phyloP scores from a whole-genome alignment of 495 filamentous ascomycete genomes.

The Melanomma pulvis-pyrius region DNA sequence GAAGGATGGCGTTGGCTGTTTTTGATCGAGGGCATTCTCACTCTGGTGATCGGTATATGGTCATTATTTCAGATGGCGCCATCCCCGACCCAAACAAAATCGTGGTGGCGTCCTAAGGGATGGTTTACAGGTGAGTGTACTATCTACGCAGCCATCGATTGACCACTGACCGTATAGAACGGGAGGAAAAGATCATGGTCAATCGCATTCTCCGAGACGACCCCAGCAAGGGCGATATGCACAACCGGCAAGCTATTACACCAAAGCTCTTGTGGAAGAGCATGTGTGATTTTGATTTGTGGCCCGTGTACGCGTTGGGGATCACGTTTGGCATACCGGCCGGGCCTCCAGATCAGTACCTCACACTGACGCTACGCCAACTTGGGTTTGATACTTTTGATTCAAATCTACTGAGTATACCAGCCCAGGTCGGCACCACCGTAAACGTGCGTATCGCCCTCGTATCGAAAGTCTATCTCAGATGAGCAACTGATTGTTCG shows the following conservation, averaged over 20 bases:
- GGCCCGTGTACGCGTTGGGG: conserved; percentile 65
- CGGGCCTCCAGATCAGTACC: conserved; percentile 56
- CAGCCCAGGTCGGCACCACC: conserved; percentile 32
- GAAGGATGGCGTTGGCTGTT: conserved; percentile 51
- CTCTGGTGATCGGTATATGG: conserved; percentile 33
- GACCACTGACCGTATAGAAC: too few relatives aligned
- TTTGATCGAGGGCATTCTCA: conserved; percentile 28
- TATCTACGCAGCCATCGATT: too few relatives aligned
- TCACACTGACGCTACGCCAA: conserved; percentile 61
- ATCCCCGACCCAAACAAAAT: conserved; percentile 69
- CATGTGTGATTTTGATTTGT: conserved; percentile 68
- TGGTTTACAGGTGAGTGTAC: conserved; percentile 77
- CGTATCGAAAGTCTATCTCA: neutral
- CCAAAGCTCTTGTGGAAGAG: conserved; percentile 58
- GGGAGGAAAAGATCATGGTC: conserved; percentile 43
- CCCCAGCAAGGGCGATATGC: conserved; percentile 65
- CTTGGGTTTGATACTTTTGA: conserved; percentile 67
- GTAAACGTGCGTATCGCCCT: neutral
- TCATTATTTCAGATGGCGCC: conserved; percentile 61
- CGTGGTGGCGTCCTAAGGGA: conserved; percentile 68
- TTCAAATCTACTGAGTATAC: conserved; percentile 69
- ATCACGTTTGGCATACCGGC: conserved; percentile 58
- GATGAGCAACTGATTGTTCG: neutral
- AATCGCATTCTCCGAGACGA: conserved; percentile 59
- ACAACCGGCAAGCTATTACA: conserved; percentile 60